Conservation (phyloP, 2,329 filamentous ascomycete species). For the Paraphoma chrysanthemicola region DNA sequence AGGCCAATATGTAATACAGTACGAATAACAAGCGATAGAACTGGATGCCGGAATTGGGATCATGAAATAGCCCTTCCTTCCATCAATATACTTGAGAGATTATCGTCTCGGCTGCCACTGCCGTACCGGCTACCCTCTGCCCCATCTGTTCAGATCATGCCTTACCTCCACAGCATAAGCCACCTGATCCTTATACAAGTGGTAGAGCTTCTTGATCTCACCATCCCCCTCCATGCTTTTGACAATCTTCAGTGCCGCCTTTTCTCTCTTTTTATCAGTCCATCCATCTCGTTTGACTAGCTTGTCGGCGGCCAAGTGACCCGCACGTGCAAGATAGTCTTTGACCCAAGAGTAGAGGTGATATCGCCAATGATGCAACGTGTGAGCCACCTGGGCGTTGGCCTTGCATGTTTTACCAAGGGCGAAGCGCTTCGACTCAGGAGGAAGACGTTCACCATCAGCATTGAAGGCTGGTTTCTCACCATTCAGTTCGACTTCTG, state of each 20-base stretch:
- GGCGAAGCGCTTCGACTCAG: conserved; percentile 36
- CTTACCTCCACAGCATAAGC: conserved; percentile 36
- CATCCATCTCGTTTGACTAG: conserved; percentile 67
- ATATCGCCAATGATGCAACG: conserved; percentile 77
- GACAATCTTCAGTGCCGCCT: conserved; percentile 69
- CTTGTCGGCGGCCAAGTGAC: conserved; percentile 64
- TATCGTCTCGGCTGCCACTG: no score
- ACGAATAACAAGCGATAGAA: no score
- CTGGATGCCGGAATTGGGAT: neutral
- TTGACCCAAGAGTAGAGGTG: conserved; percentile 76
- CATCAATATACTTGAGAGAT: neutral
- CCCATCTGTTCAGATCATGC: conserved; percentile 35
- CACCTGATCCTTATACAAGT: conserved; percentile 69
- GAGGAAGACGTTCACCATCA: conserved; percentile 35
- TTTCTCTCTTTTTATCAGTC: conserved; percentile 65
- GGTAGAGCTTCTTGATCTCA: conserved; percentile 68
- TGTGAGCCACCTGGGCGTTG: conserved; percentile 74
- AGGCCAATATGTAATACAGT: no score
- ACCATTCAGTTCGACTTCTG: conserved; percentile 25
- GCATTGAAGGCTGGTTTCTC: conserved; percentile 34
- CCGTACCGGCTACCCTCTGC: neutral
- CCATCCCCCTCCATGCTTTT: conserved; percentile 67
- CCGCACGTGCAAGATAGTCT: conserved; percentile 64
- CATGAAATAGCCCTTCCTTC: neutral
- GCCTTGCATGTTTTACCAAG: conserved; percentile 58